These are phyloP conservation scores for Curvularia sp. DNA, from an alignment of 2,329 filamentous ascomycete species.

Conservation along the genomic window DNA sequence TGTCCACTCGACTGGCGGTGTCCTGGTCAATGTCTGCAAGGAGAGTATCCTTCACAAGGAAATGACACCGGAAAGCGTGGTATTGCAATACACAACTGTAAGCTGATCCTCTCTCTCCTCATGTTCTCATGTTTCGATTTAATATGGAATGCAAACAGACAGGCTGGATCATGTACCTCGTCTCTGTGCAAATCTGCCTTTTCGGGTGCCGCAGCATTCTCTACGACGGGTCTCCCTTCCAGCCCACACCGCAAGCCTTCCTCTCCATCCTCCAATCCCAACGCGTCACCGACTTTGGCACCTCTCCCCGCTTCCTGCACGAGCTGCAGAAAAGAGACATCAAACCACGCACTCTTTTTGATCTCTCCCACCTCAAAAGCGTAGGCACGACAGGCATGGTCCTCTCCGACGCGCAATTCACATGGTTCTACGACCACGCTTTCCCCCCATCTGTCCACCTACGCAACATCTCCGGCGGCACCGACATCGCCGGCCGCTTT, in stretches of 20 bases:
- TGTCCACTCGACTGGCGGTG: slow-evolving; percentile 75
- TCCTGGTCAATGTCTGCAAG: slow-evolving; percentile 65
- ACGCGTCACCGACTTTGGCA: slow-evolving; percentile 74
- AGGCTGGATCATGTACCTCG: slow-evolving; percentile 85
- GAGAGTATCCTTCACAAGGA: slow-evolving; percentile 65
- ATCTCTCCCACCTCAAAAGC: slow-evolving; percentile 66
- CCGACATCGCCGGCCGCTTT: slow-evolving; percentile 74
- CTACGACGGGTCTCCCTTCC: slow-evolving; percentile 85
- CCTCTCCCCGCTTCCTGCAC: slow-evolving; percentile 77
- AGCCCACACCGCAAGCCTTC: slow-evolving; percentile 70
- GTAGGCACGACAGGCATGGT: slow-evolving; percentile 85
- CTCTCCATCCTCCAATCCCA: slow-evolving; percentile 68
- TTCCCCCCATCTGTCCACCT: slow-evolving; percentile 74
- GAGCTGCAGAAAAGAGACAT: slow-evolving; percentile 72
- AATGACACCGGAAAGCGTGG: slow-evolving; percentile 52
- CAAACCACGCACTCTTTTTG: slow-evolving; percentile 65
- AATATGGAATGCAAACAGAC: slow-evolving; percentile 26
- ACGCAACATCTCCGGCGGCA: slow-evolving; percentile 77
- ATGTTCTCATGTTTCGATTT: neutral
- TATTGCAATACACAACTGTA: slow-evolving; percentile 65
- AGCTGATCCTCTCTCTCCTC: slow-evolving; percentile 13
- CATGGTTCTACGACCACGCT: slow-evolving; percentile 78
- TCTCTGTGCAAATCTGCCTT: slow-evolving; percentile 64
- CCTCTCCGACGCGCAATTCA: slow-evolving; percentile 75
- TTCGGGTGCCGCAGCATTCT: slow-evolving; percentile 68